These are phyloP conservation scores for Nicotiana paniculata DNA, from an alignment of 257 asterid species.

Conservation along the genomic window DNA sequence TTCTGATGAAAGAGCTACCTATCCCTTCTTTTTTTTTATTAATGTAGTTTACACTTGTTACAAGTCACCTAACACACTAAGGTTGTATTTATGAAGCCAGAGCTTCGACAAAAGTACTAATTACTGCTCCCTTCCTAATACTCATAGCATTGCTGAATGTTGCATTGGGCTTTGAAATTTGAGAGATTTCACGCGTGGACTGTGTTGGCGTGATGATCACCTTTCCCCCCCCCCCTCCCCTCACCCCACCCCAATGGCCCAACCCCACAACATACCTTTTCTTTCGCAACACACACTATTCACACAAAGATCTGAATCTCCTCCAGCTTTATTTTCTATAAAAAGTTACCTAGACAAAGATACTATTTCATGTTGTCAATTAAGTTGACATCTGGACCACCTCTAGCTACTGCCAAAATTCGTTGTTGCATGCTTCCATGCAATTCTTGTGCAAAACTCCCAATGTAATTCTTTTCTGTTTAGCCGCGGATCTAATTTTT, in stretches of 20 bases:
- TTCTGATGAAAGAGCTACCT: neutral
- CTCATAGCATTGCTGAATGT: neutral
- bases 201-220: conserved; percentile 49
- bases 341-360: neutral
- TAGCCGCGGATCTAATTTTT: too few species aligned
- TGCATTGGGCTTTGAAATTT: conserved; percentile 38
- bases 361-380: neutral
- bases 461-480: neutral
- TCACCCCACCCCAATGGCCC: conserved; percentile 9
- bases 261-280: neutral
- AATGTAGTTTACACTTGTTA: neutral
- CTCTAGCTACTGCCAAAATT: neutral
- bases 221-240: conserved; percentile 12
- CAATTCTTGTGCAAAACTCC: neutral
- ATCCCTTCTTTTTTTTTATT: neutral
- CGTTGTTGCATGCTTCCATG: neutral
- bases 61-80: neutral
- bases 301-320: conserved; percentile 13
- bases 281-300: neutral
- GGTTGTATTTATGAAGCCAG: neutral
- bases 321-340: neutral
- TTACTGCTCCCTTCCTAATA: neutral
- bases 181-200: conserved; percentile 45
- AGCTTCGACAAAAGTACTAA: neutral
- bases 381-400: neutral